Base-by-base conservation (phyloP, 2,329 filamentous ascomycete genomes). In the Hymenoscyphus occultus region DNA sequence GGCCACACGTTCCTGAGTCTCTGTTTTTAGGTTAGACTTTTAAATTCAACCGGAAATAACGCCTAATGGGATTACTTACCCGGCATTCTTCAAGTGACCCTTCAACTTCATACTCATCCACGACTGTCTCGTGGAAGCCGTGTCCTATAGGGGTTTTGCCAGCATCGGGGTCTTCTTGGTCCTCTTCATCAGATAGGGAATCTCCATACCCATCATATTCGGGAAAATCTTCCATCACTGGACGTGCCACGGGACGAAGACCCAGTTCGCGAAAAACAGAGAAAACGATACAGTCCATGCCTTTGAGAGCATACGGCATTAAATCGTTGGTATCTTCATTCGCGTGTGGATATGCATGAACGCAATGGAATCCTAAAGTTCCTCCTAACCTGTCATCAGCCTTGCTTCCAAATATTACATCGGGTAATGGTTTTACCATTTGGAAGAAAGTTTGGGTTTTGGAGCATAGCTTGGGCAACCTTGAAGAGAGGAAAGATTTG, bases 291-390 rank as follows among this genome's bases (percentile, higher is more conserved):
- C 39, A 40, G n/a, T 62, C 60, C 7, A 56, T 14, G 19, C 48
- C 60, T 57, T 62, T 57, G 19, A 62, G 28, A n/a, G 48, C 35
- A 45, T 56, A 57, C 40, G 48, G 60, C 45, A 62, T 57, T 4
- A 62, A 16, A 56, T 56, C 16, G 3, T 57, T 7, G 1, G 32
- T 56, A n/a, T 22, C 0, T 1, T 42, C n/a, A 19, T 40, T 4
- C 13, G 32, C 31, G 22, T 56, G 60, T 14, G 51, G 45, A 45
- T 62, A 62, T 31, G 9, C 16, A 57, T 62, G 60, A n/a, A 22
- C 16, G 51, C 48, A 57, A 19, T 56, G 56, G 19, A 57, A 56
- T 35, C 60, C 60, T 3, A 62, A 4, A 16, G 12, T 51, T n/a
- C 51, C 48, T 35, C 60, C 60, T 62, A 12, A 19, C 16, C 14